Conservation (phyloP, 768 basidiomycete genomes). For the Tulasnella calospora region DNA sequence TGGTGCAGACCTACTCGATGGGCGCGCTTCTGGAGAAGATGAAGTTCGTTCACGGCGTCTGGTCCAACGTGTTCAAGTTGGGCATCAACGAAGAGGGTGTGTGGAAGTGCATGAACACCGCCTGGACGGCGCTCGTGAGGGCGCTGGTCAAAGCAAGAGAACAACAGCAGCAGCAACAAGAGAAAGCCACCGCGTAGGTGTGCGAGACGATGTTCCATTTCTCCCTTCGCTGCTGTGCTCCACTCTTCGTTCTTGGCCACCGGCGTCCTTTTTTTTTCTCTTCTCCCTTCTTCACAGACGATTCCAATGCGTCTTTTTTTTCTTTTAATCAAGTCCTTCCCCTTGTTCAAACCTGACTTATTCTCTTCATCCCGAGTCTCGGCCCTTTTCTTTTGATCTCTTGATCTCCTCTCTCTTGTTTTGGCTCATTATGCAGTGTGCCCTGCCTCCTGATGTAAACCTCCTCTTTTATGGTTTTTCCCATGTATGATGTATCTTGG, state of each 20-base stretch:
- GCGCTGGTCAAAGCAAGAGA: conserved; percentile 40
- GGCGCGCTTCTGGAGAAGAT: conserved; percentile 49
- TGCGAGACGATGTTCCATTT: neutral
- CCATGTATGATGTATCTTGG: neutral
- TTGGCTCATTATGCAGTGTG: neutral
- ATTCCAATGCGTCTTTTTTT: neutral
- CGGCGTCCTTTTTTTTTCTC: neutral
- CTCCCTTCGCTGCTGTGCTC: neutral
- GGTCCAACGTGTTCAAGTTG: conserved; percentile 67
- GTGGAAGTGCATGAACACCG: conserved; percentile 62
- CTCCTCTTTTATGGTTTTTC: neutral
- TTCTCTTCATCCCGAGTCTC: neutral
- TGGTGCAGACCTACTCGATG: conserved; percentile 37
- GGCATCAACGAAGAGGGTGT: conserved; percentile 60
- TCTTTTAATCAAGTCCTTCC: neutral
- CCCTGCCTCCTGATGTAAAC: neutral
- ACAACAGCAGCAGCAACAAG: neutral
- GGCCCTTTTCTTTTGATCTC: neutral
- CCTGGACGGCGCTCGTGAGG: conserved; percentile 63
- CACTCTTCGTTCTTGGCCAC: neutral
- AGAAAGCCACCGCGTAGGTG: conserved; percentile 4
- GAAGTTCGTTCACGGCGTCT: conserved; percentile 56
- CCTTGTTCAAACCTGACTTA: conserved; percentile 6
- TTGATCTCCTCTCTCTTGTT: neutral
- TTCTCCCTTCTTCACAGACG: neutral